Conservation (phyloP, 2,329 filamentous ascomycete genomes). For the Massarina eburnea region DNA sequence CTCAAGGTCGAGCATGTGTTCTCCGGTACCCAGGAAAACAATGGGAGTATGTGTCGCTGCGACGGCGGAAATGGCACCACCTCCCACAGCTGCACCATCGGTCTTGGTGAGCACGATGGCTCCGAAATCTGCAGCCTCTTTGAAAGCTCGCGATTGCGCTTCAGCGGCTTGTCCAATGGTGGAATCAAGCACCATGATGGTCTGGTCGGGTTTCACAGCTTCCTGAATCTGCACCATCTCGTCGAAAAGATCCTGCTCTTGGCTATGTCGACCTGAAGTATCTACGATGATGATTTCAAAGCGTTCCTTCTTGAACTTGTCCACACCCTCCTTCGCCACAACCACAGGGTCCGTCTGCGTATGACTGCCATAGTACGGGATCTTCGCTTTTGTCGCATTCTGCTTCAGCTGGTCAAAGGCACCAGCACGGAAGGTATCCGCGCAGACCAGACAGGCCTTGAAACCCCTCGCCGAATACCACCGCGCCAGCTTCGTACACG, state of each 20-base stretch:
- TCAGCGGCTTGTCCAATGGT: conserved; percentile 97
- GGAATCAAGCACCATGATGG: conserved; percentile 96
- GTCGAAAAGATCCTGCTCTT: conserved; percentile 91
- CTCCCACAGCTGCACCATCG: conserved; percentile 90
- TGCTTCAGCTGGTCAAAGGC: conserved; percentile 98
- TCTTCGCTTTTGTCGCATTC: conserved; percentile 98
- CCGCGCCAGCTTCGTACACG: conserved; percentile 92
- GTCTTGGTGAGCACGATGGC: conserved; percentile 99
- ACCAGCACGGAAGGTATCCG: conserved; percentile 97
- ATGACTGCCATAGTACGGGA: conserved; percentile 95
- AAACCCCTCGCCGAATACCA: conserved; percentile 95
- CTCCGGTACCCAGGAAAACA: conserved; percentile 95
- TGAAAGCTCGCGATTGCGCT: conserved; percentile 93
- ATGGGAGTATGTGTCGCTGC: conserved; percentile 96
- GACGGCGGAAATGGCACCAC: conserved; percentile 96
- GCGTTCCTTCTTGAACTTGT: conserved; percentile 97
- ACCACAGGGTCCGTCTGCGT: conserved; percentile 95
- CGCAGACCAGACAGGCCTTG: conserved; percentile 90
- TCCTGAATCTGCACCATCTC: conserved; percentile 97
- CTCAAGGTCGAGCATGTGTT: conserved; percentile 95
- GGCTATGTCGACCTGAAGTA: conserved; percentile 90
- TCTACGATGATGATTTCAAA: conserved; percentile 99
- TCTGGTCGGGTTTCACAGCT: conserved; percentile 90
- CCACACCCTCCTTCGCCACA: conserved; percentile 92
- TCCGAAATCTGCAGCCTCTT: conserved; percentile 93